These are phyloP conservation scores for Isoetes taiwanensis DNA, from an alignment of 75 land plant genomes.

Conservation along the genomic window DNA sequence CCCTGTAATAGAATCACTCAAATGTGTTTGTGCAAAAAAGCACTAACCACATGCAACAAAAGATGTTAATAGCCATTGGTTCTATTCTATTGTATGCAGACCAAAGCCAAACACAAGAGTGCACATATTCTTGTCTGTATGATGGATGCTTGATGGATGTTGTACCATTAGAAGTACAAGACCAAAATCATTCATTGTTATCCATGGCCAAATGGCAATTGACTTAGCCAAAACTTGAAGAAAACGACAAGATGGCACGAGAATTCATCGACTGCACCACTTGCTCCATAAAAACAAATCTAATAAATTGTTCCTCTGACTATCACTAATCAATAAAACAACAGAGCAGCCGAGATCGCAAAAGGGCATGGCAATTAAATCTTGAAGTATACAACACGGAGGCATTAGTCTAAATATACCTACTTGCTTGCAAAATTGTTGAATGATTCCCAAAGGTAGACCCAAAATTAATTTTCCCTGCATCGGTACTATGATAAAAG, in stretches of 20 bases:
- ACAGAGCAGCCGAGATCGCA: too few relatives aligned
- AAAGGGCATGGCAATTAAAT: slow-evolving; percentile 1
- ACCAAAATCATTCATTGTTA: neutral
- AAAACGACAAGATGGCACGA: slow-evolving; percentile 40
- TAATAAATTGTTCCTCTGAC: too few relatives aligned
- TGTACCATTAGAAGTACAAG: neutral
- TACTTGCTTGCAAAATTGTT: slow-evolving; percentile 71
- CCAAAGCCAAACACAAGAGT: slow-evolving; percentile 75
- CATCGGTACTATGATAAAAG: slow-evolving; percentile 50
- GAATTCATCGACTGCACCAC: slow-evolving; percentile 23
- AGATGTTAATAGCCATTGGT: too few relatives aligned
- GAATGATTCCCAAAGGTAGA: slow-evolving; percentile 84
- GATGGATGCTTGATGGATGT: too few relatives aligned
- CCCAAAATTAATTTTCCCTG: slow-evolving; percentile 58
- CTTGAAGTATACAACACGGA: too few relatives aligned
- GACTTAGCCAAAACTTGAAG: slow-evolving; percentile 65
- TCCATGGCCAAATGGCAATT: neutral
- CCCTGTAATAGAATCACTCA: slow-evolving; percentile 35
- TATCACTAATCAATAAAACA: too few relatives aligned
- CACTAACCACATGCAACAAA: too few relatives aligned
- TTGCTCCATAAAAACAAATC: neutral
- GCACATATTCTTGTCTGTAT: slow-evolving; percentile 89
- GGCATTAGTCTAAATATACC: too few relatives aligned
- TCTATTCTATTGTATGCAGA: slow-evolving; percentile 65
- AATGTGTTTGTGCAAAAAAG: neutral